A percentile compares a stretch with the other conserved stretches of the same genome.
Conservation (phyloP, 2,329 filamentous ascomycete species). For the Clonostachys rosea region DNA sequence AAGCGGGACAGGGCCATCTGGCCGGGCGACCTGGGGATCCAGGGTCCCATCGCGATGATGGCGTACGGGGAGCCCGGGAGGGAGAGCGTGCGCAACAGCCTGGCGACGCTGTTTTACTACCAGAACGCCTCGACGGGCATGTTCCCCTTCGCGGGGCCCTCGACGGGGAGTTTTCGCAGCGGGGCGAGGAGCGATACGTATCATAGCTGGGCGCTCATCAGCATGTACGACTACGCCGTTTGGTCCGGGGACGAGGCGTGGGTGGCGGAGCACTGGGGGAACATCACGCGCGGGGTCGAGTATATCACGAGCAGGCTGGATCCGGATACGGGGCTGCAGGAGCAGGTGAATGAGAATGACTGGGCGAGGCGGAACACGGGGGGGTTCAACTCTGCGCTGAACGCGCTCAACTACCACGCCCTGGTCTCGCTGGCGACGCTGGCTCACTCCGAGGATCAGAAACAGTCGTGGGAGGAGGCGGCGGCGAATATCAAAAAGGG, state of each 20-base stretch:
- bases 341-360: constrained; percentile 14
- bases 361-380: constrained; percentile 20
- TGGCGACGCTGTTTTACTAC: constrained; percentile 33
- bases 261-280: constrained; percentile 32
- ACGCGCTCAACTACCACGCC: constrained; percentile 21
- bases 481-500: not conserved
- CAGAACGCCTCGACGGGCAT: constrained; percentile 7
- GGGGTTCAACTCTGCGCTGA: constrained; percentile 21
- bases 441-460: not conserved
- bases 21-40: constrained; percentile 54
- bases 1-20: constrained; percentile 52
- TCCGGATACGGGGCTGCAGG: constrained; percentile 6
- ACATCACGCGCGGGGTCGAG: constrained; percentile 4
- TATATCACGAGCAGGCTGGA: constrained; percentile 1
- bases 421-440: constrained; percentile 10
- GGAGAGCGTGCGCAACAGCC: constrained; percentile 37
- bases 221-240: constrained; percentile 44
- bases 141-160: not conserved
- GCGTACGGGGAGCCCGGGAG: not conserved
- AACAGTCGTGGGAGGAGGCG: not conserved
- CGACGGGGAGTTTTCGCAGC: not conserved
- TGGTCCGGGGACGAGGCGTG: constrained; percentile 38
- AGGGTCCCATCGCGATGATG: constrained; percentile 9
- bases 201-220: constrained; percentile 41
- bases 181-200: not conserved